A percentile compares a stretch with the other conserved stretches of the same genome.
phyloP scores from a whole-genome alignment of 257 asterid genomes.

The Lavandula angustifolia region DNA sequence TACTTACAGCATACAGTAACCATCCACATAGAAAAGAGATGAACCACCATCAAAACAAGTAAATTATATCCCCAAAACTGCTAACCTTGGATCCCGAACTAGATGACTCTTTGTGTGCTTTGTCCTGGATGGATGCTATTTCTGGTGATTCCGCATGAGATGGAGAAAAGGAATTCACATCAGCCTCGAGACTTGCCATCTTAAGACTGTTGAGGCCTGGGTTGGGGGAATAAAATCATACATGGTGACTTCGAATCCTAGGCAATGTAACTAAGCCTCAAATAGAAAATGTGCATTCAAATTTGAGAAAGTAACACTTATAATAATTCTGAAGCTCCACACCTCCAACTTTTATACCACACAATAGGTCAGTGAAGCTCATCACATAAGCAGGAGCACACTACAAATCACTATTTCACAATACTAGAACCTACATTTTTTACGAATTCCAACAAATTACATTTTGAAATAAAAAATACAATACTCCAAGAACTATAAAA shows the following conservation, averaged over 20 bases:
- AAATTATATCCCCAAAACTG: conserved; percentile 5
- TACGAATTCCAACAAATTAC: neutral
- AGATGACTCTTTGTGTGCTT: conserved; percentile 36
- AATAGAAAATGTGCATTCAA: neutral
- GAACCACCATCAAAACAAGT: neutral
- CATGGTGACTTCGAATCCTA: neutral
- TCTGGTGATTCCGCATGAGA: conserved; percentile 42
- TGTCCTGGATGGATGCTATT: conserved; percentile 35
- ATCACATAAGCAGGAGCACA: conserved; percentile 12
- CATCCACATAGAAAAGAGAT: conserved; percentile 1
- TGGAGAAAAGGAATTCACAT: conserved; percentile 42
- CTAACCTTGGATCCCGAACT: conserved; percentile 47
- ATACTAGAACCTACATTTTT: neutral
- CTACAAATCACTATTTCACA: neutral
- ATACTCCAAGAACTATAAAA: neutral
- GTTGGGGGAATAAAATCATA: neutral
- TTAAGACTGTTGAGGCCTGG: conserved; percentile 3
- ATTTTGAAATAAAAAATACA: neutral
- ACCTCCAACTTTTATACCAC: conserved; percentile 12
- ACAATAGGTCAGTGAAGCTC: neutral
- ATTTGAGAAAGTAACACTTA: neutral
- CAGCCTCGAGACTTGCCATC: conserved; percentile 45
- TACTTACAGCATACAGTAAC: conserved; percentile 13
- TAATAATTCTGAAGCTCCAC: conserved; percentile 10
- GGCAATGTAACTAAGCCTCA: neutral